Conservation (phyloP, 345 rosid genomes). For the Eucalyptus pauciflora region DNA sequence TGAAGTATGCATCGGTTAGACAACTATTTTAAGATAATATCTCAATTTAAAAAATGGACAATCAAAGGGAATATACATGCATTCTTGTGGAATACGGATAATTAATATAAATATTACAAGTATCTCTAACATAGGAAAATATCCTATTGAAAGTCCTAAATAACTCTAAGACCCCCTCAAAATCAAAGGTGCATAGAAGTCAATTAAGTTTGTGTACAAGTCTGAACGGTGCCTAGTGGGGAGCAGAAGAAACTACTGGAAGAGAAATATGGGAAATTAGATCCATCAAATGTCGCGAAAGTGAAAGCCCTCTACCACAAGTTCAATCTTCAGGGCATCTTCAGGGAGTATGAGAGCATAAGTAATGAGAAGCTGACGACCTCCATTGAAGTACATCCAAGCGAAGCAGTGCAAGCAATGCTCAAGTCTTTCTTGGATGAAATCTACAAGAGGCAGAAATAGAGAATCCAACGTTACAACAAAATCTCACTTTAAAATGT, state of each 20-base stretch:
- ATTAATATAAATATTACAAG: background rate
- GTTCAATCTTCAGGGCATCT: slow-evolving; percentile 61
- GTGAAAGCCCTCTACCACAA: slow-evolving; percentile 62
- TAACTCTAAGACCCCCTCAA: background rate
- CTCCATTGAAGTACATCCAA: slow-evolving; percentile 56
- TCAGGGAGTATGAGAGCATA: slow-evolving; percentile 60
- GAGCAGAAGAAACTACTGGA: slow-evolving; percentile 48
- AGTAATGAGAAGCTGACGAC: slow-evolving; percentile 53
- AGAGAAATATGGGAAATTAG: slow-evolving; percentile 73
- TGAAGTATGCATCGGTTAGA: background rate
- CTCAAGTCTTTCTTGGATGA: slow-evolving; percentile 76
- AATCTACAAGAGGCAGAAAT: slow-evolving; percentile 84
- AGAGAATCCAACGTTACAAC: background rate
- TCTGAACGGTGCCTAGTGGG: background rate
- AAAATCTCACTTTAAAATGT: background rate
- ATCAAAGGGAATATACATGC: background rate
- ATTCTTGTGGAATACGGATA: background rate
- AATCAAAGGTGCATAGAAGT: background rate
- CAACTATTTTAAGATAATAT: background rate
- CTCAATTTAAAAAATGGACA: background rate
- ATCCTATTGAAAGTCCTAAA: background rate
- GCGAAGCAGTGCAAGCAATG: slow-evolving; percentile 59
- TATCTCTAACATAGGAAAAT: background rate
- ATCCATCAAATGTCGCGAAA: slow-evolving; percentile 42
- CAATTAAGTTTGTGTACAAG: background rate